Percentiles rank a stretch among this genome's conserved stretches.
These are phyloP conservation scores for Nitzschia sp. DNA, from an alignment of 108 stramenopile species.

Conservation along the genomic window DNA sequence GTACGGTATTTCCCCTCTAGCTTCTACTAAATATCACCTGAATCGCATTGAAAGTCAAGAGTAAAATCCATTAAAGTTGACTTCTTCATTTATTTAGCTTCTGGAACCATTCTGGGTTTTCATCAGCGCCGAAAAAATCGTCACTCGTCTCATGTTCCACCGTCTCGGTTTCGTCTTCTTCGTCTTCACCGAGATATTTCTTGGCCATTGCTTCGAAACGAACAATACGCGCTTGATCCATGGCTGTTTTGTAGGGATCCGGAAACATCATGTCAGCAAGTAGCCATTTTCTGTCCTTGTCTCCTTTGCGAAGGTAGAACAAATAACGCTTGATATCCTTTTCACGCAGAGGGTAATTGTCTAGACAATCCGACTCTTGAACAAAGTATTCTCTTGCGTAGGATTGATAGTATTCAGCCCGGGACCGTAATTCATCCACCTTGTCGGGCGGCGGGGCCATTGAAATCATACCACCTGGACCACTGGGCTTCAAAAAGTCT, in stretches of 20 bases:
- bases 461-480: conserved; percentile 25
- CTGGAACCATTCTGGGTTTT: conserved; percentile 38
- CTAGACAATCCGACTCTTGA: conserved; percentile 69
- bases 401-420: conserved; percentile 73
- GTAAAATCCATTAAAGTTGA: too few relatives aligned
- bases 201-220: conserved; percentile 49
- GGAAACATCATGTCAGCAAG: conserved; percentile 79
- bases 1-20: too few relatives aligned
- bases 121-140: conserved; percentile 45
- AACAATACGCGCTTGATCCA: conserved; percentile 46
- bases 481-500: conserved; percentile 33
- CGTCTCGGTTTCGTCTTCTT: neutral
- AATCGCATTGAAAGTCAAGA: too few relatives aligned
- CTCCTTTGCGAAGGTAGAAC: conserved; percentile 70
- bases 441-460: conserved; percentile 79
- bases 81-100: conserved; percentile 15
- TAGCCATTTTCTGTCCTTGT: conserved; percentile 75
- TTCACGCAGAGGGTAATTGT: conserved; percentile 64
- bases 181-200: conserved; percentile 46
- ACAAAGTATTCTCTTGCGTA: conserved; percentile 75
- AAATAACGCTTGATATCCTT: conserved; percentile 64
- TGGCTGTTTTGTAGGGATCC: conserved; percentile 52
- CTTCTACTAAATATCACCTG: too few relatives aligned
- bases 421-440: conserved; percentile 70
- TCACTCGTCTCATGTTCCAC: conserved; percentile 17